These are phyloP conservation scores for Carex pumila DNA, from an alignment of 176 grass and related monocot genomes.

Conservation along the genomic window DNA sequence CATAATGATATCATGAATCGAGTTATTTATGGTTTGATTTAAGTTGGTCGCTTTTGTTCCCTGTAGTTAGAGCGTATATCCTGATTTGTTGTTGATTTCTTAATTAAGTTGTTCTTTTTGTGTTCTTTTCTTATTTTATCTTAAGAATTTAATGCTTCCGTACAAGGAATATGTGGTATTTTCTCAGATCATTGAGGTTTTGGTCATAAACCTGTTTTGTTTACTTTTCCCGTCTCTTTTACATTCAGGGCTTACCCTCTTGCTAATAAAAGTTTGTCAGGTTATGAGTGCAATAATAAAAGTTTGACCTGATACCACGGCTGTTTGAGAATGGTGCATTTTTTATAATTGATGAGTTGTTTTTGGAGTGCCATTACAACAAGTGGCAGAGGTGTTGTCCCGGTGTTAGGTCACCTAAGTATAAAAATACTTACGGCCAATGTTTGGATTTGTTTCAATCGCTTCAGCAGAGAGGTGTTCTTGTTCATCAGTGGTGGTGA, in stretches of 20 bases:
- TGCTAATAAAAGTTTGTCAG: not conserved
- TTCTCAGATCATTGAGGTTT: not conserved
- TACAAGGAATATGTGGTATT: not conserved
- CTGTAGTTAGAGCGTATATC: not conserved
- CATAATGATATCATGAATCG: not conserved
- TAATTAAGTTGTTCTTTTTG: not conserved
- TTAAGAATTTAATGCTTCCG: not conserved
- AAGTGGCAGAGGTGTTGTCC: constrained; percentile 67
- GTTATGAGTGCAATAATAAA: too few relatives aligned
- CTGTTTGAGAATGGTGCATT: constrained; percentile 42
- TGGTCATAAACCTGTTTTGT: not conserved
- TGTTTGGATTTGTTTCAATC: constrained; percentile 51
- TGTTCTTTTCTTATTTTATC: not conserved
- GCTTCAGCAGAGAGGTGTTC: constrained; percentile 49
- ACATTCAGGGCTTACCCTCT: not conserved
- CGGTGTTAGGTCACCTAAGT: constrained; percentile 49
- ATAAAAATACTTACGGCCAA: constrained; percentile 45
- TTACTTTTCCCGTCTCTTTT: not conserved
- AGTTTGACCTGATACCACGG: constrained; percentile 60
- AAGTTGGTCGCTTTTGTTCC: not conserved
- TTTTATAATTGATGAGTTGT: constrained; percentile 59
- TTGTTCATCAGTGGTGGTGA: constrained; percentile 87
- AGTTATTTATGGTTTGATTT: not conserved
- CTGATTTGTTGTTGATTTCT: not conserved
- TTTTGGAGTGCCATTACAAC: constrained; percentile 86